These are phyloP conservation scores for Colletotrichum shisoi DNA, from an alignment of 2,329 filamentous ascomycete species.

Conservation along the genomic window DNA sequence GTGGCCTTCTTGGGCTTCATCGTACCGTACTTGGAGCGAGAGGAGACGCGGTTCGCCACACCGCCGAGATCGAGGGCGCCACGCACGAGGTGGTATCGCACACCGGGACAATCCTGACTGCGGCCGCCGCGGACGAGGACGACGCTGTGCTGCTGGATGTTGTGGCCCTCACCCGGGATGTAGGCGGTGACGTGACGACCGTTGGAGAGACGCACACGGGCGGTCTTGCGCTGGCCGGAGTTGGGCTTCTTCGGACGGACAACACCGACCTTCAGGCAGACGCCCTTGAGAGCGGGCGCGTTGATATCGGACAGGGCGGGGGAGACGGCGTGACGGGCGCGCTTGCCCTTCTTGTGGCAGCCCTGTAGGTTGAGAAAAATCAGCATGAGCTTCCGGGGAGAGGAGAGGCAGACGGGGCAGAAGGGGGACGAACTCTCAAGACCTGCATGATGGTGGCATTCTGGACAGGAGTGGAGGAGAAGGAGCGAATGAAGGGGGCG, in stretches of 20 bases:
- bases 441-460: slow-evolving; percentile 78
- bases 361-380: slow-evolving; percentile 56
- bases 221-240: slow-evolving; percentile 95
- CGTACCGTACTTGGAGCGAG: slow-evolving; percentile 94
- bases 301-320: slow-evolving; percentile 76
- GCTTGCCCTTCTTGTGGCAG: slow-evolving; percentile 75
- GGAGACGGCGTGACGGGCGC: slow-evolving; percentile 84
- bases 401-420: not conserved
- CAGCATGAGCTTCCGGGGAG: not conserved
- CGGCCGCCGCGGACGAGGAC: slow-evolving; percentile 93
- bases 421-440: slow-evolving; percentile 57
- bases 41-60: slow-evolving; percentile 82
- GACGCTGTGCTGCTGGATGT: slow-evolving; percentile 98
- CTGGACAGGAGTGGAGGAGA: slow-evolving; percentile 65
- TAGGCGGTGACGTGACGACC: slow-evolving; percentile 90
- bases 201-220: slow-evolving; percentile 85
- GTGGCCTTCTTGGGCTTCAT: slow-evolving; percentile 94
- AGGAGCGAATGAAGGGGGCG: slow-evolving; percentile 51
- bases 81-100: slow-evolving; percentile 91
- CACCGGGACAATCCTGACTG: slow-evolving; percentile 97
- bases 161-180: slow-evolving; percentile 97
- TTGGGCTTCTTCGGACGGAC: slow-evolving; percentile 99
- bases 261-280: slow-evolving; percentile 92
- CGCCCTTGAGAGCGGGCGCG: slow-evolving; percentile 88
- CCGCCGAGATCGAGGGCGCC: slow-evolving; percentile 94